Evolutionary conservation across 2,329 filamentous ascomycete genomes (phyloP), one percentile per base, ranked within the genome.

Genomic region (Blastomyces silverae): DNA sequence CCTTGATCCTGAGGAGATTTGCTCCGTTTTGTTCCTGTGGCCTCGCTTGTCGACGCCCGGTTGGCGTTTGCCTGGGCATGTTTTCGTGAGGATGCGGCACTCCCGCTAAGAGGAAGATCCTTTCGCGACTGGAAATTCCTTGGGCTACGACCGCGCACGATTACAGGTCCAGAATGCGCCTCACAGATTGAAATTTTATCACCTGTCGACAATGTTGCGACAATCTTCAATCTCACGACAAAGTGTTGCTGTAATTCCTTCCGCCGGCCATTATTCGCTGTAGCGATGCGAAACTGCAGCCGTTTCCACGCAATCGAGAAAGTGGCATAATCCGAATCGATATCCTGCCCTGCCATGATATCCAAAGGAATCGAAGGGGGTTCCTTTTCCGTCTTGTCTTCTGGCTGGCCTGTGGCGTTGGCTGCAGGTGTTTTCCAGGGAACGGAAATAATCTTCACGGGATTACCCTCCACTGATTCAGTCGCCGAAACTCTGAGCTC

Each of bases 161-260:
- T 95, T 70, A 97, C 93, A 1, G 93, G 91, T 0, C 91, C 89
- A 0, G 93, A 97, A 39, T 88, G 88, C 20, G 91, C 87, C 77
- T 97, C 92, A 62, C 89, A 89, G 62, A 97, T 83, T 8, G 91
- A 84, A 44, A 91, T 84, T 76, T 92, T 96, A 44, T 83, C 84
- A n/a, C 91, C 91, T 66, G 91, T 94, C 0, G 90, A 85, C 61
- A 97, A 79, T 0, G 91, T 94, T 20, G 89, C 92, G 68, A 92
- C 82, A 11, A 96, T 88, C 76, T 93, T 96, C 62, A 97, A 80
- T 68, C 92, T 89, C 65, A 97, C 83, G 13, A 96, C 87, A 76
- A 97, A 97, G 78, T 97, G 93, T 74, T 97, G 93, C 74, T 97
- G 93, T 57, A 97, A 84, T 75, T 97, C 93, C 79, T 96, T 96